phyloP scores from a whole-genome alignment of 2,329 filamentous ascomycete species.

The Hypoxylon sp. region DNA sequence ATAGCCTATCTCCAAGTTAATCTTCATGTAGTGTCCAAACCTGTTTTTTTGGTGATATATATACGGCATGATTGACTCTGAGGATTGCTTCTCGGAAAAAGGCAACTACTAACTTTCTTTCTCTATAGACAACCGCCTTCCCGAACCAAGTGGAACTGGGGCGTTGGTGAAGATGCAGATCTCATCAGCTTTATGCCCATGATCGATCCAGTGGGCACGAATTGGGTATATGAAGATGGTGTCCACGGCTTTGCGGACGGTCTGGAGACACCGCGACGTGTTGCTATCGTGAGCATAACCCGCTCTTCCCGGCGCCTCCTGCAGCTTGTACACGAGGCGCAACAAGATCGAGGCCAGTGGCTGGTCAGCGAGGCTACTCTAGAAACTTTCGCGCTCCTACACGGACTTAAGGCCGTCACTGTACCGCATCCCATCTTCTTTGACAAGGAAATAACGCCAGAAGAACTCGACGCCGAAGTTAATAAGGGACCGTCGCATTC shows the following conservation, averaged over 20 bases:
- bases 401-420: conserved; percentile 81
- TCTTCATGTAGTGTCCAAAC: background rate
- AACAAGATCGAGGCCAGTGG: conserved; percentile 72
- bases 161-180: conserved; percentile 78
- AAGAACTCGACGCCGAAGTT: conserved; percentile 32
- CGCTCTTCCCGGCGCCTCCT: conserved; percentile 76
- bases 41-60: background rate
- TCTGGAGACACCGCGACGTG: conserved; percentile 73
- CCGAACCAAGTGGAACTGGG: conserved; percentile 62
- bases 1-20: background rate
- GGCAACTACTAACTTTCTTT: background rate
- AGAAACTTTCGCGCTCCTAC: conserved; percentile 76
- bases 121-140: conserved; percentile 15
- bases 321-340: conserved; percentile 79
- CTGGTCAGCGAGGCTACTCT: conserved; percentile 87
- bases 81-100: background rate
- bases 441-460: conserved; percentile 8
- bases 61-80: background rate
- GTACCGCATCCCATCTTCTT: conserved; percentile 78
- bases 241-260: conserved; percentile 70
- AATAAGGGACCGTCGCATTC: conserved; percentile 33
- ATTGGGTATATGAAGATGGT: conserved; percentile 79
- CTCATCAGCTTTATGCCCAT: conserved; percentile 82
- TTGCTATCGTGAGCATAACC: conserved; percentile 77
- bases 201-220: conserved; percentile 77